Conservation (phyloP, 2,329 filamentous ascomycete genomes). For the Exserohilum turcica region DNA sequence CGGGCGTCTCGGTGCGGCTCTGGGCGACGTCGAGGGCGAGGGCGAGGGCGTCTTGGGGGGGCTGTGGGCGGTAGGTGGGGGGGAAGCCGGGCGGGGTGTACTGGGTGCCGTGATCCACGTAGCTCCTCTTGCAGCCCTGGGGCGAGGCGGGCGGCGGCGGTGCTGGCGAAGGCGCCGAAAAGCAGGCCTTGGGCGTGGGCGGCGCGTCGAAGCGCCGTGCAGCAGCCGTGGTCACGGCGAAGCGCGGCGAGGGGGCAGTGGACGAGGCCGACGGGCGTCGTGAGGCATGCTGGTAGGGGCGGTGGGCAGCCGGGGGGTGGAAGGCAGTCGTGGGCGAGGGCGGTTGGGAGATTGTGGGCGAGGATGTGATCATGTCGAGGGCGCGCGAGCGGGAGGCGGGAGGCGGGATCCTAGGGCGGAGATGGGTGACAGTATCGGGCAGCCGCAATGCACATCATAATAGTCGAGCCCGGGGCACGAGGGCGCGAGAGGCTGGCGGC, state of each 20-base stretch:
- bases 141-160: conserved; percentile 31
- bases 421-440: conserved; percentile 8
- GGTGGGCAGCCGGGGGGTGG: conserved; percentile 37
- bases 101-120: conserved; percentile 59
- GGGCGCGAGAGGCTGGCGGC: neutral
- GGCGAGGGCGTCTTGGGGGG: conserved; percentile 3
- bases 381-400: conserved; percentile 1
- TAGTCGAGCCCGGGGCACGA: conserved; percentile 11
- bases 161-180: conserved; percentile 33
- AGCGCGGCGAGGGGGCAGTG: conserved; percentile 41
- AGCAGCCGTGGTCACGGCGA: conserved; percentile 37
- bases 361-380: conserved; percentile 46
- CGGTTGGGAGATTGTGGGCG: conserved; percentile 46
- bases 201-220: conserved; percentile 38
- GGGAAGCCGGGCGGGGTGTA: conserved; percentile 58
- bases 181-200: conserved; percentile 26
- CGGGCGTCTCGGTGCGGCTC: neutral
- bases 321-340: conserved; percentile 44
- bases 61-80: conserved; percentile 47
- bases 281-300: conserved; percentile 39
- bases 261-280: conserved; percentile 40
- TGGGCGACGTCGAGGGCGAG: neutral
- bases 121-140: conserved; percentile 41
- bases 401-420: conserved; percentile 10
- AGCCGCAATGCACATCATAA: conserved; percentile 21